Percentiles rank a stretch among this genome's conserved stretches.
These are phyloP conservation scores for Aspergillus nanangensis DNA, from an alignment of 495 filamentous ascomycete species.

Conservation along the genomic window DNA sequence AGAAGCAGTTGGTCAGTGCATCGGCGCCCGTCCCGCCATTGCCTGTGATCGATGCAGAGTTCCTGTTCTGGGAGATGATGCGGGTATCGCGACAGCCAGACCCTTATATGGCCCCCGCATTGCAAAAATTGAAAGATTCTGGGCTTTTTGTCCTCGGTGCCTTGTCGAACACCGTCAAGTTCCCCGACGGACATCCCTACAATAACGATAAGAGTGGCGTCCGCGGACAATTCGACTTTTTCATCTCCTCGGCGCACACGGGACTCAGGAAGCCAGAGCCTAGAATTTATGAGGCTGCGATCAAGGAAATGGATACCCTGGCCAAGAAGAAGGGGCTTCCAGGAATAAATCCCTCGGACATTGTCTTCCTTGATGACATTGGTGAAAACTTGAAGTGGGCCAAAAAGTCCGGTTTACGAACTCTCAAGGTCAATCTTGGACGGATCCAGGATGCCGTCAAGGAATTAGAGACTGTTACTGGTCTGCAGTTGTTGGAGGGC, in stretches of 20 bases:
- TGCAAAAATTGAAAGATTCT: constrained; percentile 60
- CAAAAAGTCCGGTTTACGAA: constrained; percentile 69
- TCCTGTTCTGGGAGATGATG: constrained; percentile 95
- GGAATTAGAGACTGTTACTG: constrained; percentile 59
- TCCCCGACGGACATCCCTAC: constrained; percentile 63
- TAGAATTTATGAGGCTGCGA: constrained; percentile 70
- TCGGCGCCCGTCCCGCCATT: constrained; percentile 50
- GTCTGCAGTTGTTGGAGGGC: constrained; percentile 49
- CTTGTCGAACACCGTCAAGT: constrained; percentile 83
- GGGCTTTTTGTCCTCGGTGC: constrained; percentile 72
- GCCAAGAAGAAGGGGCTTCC: constrained; percentile 50
- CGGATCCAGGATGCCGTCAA: constrained; percentile 69
- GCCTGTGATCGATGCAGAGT: constrained; percentile 72
- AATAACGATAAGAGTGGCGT: constrained; percentile 43
- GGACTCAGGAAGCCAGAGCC: constrained; percentile 86
- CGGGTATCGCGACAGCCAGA: constrained; percentile 62
- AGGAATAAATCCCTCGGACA: constrained; percentile 57
- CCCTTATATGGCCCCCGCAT: constrained; percentile 80
- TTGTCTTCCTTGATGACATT: constrained; percentile 94
- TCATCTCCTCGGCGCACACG: constrained; percentile 77
- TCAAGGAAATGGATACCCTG: constrained; percentile 57
- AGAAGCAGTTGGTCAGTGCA: constrained; percentile 22
- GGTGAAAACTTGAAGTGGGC: constrained; percentile 86
- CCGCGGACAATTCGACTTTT: constrained; percentile 69
- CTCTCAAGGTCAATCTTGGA: constrained; percentile 79